Evolutionary conservation across 208 protist species (phyloP).

Genomic region (Endotrypanum monterogeii): DNA sequence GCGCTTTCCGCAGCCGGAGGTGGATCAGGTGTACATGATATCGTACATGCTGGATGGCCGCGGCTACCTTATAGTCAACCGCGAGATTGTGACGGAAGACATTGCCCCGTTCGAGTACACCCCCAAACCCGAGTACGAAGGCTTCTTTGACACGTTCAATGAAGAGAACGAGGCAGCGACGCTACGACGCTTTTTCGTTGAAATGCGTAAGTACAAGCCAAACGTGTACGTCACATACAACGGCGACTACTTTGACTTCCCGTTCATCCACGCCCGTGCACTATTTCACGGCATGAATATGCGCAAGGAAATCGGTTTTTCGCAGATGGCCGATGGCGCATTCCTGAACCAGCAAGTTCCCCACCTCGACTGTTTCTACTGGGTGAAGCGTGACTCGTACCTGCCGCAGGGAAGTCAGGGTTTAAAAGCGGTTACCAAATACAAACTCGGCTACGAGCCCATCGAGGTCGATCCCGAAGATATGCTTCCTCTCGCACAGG

Average conservation of each 20-base stretch:
- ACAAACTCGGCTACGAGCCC: slow-evolving; percentile 99
- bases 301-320: slow-evolving; percentile 88
- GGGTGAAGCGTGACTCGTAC: slow-evolving; percentile 99
- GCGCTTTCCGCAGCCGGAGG: slow-evolving; percentile 98
- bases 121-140: slow-evolving; percentile 97
- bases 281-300: slow-evolving; percentile 86
- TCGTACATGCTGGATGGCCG: slow-evolving; percentile 99
- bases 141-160: slow-evolving; percentile 98
- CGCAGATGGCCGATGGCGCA: slow-evolving; percentile 86
- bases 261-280: slow-evolving; percentile 97
- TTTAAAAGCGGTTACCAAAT: slow-evolving; percentile 98
- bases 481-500: slow-evolving; percentile 97
- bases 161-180: slow-evolving; percentile 93
- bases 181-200: slow-evolving; percentile 95
- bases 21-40: slow-evolving; percentile 99
- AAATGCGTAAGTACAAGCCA: slow-evolving; percentile 96
- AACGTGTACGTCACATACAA: slow-evolving; percentile 99
- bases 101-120: slow-evolving; percentile 99
- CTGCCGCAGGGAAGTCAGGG: slow-evolving; percentile 97
- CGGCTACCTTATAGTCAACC: slow-evolving; percentile 98
- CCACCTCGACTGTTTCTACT: slow-evolving; percentile 99
- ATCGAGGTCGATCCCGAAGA: slow-evolving; percentile 99
- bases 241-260: slow-evolving; percentile 99
- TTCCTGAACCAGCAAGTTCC: slow-evolving; percentile 92
- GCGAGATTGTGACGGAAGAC: slow-evolving; percentile 97